Evolutionary conservation across 2,329 filamentous ascomycete species (phyloP).

Genomic region (Fusarium sterilihyphosum): DNA sequence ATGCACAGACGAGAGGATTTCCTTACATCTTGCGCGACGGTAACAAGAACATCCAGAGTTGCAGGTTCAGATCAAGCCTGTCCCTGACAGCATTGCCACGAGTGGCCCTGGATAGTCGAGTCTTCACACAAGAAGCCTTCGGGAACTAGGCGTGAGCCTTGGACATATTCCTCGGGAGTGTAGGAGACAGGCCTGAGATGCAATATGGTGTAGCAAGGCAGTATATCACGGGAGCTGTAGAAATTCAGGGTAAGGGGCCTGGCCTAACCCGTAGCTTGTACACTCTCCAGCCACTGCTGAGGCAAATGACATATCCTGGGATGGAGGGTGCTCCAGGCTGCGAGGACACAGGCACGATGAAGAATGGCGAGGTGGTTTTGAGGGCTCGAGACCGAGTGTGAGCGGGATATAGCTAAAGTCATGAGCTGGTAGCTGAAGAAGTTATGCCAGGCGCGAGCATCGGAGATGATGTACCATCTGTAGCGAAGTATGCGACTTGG

Average conservation of each 20-base stretch:
- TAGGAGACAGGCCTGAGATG: background rate
- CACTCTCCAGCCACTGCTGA: background rate
- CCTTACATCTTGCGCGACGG: rapidly evolving
- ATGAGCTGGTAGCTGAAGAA: background rate
- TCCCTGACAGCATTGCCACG: background rate
- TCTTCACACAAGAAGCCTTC: background rate
- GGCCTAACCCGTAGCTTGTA: background rate
- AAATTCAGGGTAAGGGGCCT: too few relatives aligned
- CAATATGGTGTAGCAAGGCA: too few relatives aligned
- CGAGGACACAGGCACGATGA: rapidly evolving
- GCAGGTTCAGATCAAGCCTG: background rate
- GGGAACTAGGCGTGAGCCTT: background rate
- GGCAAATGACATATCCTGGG: too few relatives aligned
- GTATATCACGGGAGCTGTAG: background rate
- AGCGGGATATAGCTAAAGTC: background rate
- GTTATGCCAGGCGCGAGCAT: too few relatives aligned
- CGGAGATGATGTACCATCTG: background rate
- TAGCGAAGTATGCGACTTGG: background rate
- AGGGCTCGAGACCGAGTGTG: background rate
- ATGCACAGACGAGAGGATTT: background rate
- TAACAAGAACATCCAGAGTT: background rate
- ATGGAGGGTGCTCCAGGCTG: background rate
- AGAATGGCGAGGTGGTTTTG: background rate
- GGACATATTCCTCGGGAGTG: background rate
- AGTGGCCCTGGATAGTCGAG: background rate